Base-by-base conservation (phyloP, 2,329 filamentous ascomycete species). In the Penicillium palitans region DNA sequence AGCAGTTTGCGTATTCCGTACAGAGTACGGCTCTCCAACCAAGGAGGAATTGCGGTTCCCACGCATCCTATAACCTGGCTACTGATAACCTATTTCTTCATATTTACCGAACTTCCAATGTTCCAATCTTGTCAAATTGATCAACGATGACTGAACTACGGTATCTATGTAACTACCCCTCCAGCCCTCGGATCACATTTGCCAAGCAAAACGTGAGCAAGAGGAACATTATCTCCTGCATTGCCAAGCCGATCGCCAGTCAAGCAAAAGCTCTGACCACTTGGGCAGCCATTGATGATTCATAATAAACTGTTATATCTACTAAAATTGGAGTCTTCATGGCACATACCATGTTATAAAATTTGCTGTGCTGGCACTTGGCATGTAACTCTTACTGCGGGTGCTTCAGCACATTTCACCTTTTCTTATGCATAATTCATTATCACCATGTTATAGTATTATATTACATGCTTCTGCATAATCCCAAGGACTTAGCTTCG, bases 221-320 rank as follows among this genome's bases (percentile, higher is more conserved):
- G 33, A 15, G 9, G 27, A 33, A 29, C 15, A 19, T 25, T n/a
- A 10, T 46, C 39, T 33, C 41, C 12, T 27, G 24, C 39, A 35
- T 21, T 51, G 47, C 46, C 46, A 56, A 44, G 46, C 13, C 24
- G 46, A 56, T 56, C 47, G 53, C 17, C 39, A 52, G 39, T 39
- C 21, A 56, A 56, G 47, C 53, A 56, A 56, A 40, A 21, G 46
- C 53, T 56, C 12, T 51, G 53, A 35, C 53, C 46, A 42, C 37
- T 44, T 33, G 10, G 19, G 12, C 42, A 40, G n/a, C 19, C 6
- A 25, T 19, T 42, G n/a, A 21, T 27, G n/a, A 42, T 51, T 25
- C 12, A 19, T 19, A 33, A 29, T 13, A 6, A 24, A 19, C 37
- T 19, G 9, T 19, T 19, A 6, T n/a, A 24, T 35, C 21, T 33